A percentile compares a stretch with the other conserved stretches of the same genome.
Evolutionary conservation across 345 rosid genomes (phyloP).

Genomic region (Eucalyptus microcorys): DNA sequence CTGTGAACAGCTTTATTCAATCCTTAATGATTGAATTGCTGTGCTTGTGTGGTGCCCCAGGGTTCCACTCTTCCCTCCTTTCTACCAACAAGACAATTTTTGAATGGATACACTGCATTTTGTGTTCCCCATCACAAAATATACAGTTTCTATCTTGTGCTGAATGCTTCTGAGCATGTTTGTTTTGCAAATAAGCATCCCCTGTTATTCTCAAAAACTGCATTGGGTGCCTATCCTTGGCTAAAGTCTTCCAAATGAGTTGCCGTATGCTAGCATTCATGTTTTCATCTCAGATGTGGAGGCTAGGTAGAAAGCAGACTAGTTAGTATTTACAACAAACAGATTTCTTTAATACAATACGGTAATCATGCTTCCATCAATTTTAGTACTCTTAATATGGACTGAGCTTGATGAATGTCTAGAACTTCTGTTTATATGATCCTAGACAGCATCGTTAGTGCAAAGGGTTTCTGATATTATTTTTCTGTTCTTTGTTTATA

Average conservation of each 20-base stretch:
- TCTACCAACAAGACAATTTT: neutral
- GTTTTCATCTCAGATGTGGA: neutral
- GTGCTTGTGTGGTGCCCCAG: neutral
- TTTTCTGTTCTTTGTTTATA: neutral
- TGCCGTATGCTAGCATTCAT: neutral
- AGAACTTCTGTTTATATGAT: neutral
- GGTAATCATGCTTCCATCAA: neutral
- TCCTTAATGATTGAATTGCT: neutral
- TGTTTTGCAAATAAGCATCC: neutral
- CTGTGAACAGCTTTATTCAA: neutral
- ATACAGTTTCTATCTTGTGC: neutral
- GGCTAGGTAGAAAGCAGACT: neutral
- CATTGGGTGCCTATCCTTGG: neutral
- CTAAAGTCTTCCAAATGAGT: neutral
- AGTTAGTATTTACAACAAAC: neutral
- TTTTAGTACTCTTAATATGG: neutral
- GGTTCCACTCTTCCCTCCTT: neutral
- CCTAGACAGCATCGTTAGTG: neutral
- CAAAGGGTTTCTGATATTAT: neutral
- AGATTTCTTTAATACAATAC: neutral
- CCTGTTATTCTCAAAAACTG: neutral
- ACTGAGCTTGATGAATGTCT: neutral
- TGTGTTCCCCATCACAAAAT: neutral
- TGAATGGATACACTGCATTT: neutral
- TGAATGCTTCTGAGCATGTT: neutral